Evolutionary conservation across 2,329 filamentous ascomycete species (phyloP), one percentile per base, ranked within the genome.

Genomic region (Ophiostoma australiae): DNA sequence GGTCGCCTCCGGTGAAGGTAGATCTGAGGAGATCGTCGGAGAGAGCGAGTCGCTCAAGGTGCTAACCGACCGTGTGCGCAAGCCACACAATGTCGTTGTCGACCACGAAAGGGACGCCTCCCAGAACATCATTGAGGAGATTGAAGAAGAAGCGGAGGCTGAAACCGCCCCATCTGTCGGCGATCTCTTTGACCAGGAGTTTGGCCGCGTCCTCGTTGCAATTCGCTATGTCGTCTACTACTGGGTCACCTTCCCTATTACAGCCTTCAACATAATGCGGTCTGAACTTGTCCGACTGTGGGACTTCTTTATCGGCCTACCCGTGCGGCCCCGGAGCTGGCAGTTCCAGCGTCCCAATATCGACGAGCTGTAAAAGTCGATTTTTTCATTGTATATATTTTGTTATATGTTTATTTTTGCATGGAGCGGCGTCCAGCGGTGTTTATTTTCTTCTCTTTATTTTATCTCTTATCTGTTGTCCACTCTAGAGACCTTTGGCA

Each of bases 221-320:
- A 83, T 87, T 67, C 85, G 86, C 75, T 87, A 89, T 75, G 88
- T 98, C 1, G 33, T 95, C 10, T 84, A 79, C 74, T 86, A 87
- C 72, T 99, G 93, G 92, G 70, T 89, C 6, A 81, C 84, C 31
- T 82, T 93, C 67, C 94, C 94, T 0, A 83, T 80, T 66, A 85
- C 85, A 73, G 71, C 91, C 0, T 84, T 78, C 75, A 69, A 80
- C 15, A 82, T 87, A 39, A 17, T 82, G n/a, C 75, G 77, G 3
- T 80, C 80, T 0, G 86, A 87, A 75, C 69, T 82, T 3, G 73
- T 76, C 20, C 82, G 86, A 3, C 74, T 84, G 7, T 85, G 81
- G 78, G 82, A 85, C 72, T 81, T 78, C 73, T 88, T 83, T 75
- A 78, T 87, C 23, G 86, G 86, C 20, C 78, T 87, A 67, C 85